These are phyloP conservation scores for Collybiopsis confluens DNA, from an alignment of 768 basidiomycete species.

Conservation along the genomic window DNA sequence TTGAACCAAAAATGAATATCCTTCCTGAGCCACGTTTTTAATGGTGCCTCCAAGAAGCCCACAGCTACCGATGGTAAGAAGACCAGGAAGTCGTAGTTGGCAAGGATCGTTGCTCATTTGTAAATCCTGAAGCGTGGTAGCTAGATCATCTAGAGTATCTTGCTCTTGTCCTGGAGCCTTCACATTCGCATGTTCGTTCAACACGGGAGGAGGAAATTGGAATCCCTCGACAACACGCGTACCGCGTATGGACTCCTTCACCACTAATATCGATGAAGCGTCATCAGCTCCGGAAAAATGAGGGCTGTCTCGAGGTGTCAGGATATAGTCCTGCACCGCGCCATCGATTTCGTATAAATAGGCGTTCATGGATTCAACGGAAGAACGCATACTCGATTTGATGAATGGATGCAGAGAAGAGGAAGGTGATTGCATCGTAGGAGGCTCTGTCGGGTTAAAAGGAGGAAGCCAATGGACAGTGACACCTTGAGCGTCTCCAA, in stretches of 20 bases:
- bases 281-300: slow-evolving; percentile 68
- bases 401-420: slow-evolving; percentile 32
- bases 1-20: slow-evolving; percentile 37
- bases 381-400: slow-evolving; percentile 61
- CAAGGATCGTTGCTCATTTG: slow-evolving; percentile 33
- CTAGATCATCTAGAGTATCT: slow-evolving; percentile 31
- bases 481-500: slow-evolving; percentile 53
- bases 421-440: slow-evolving; percentile 23
- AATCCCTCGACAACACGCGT: slow-evolving; percentile 55
- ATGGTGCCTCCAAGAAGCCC: slow-evolving; percentile 41
- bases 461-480: slow-evolving; percentile 67
- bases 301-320: slow-evolving; percentile 66
- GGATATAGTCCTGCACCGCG: slow-evolving; percentile 71
- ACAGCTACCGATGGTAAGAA: slow-evolving; percentile 31
- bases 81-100: slow-evolving; percentile 28
- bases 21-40: slow-evolving; percentile 40
- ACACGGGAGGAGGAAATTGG: slow-evolving; percentile 66
- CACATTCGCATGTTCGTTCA: slow-evolving; percentile 14
- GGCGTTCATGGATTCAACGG: slow-evolving; percentile 42
- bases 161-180: slow-evolving; percentile 12
- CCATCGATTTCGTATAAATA: slow-evolving; percentile 58
- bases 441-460: slow-evolving; percentile 51
- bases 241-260: slow-evolving; percentile 47
- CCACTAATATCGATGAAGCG: slow-evolving; percentile 60
- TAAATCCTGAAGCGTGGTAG: slow-evolving; percentile 36